Percentiles rank a stretch among this genome's conserved stretches.
phyloP scores from a whole-genome alignment of 805 yeast genomes.

The Brettanomyces anomalus region DNA sequence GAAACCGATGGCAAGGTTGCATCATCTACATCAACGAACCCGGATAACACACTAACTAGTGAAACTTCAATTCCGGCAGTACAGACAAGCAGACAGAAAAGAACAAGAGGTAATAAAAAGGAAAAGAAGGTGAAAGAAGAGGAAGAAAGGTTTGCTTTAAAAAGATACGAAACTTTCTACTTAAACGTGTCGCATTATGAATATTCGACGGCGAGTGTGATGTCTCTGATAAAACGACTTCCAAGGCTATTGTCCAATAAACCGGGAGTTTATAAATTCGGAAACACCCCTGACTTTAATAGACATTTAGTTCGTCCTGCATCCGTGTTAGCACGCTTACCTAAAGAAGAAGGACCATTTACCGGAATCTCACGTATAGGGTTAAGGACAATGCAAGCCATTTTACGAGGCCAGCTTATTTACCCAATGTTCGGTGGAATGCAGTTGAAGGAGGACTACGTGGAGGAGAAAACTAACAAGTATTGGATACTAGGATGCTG shows the following conservation, averaged over 20 bases:
- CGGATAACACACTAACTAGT: neutral
- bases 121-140: conserved; percentile 24
- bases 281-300: conserved; percentile 19
- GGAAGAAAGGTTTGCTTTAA: conserved; percentile 35
- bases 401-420: conserved; percentile 42
- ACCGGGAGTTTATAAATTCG: conserved; percentile 16
- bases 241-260: conserved; percentile 17
- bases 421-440: conserved; percentile 68
- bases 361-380: conserved; percentile 67
- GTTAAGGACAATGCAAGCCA: conserved; percentile 33
- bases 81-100: conserved; percentile 1
- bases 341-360: conserved; percentile 51
- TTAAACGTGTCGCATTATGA: conserved; percentile 37
- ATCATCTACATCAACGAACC: neutral
- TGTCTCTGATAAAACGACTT: conserved; percentile 17
- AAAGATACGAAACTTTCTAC: conserved; percentile 46
- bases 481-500: conserved; percentile 68
- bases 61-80: no score
- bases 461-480: conserved; percentile 61
- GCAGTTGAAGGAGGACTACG: conserved; percentile 55
- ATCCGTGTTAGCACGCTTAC: conserved; percentile 36
- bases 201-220: conserved; percentile 31
- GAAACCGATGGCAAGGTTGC: neutral
- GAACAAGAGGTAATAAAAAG: conserved; percentile 29
- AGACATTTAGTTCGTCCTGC: conserved; percentile 4